These are phyloP conservation scores for Phytophthora pseudosyringae DNA, from an alignment of 352 stramenopile species.

Conservation along the genomic window DNA sequence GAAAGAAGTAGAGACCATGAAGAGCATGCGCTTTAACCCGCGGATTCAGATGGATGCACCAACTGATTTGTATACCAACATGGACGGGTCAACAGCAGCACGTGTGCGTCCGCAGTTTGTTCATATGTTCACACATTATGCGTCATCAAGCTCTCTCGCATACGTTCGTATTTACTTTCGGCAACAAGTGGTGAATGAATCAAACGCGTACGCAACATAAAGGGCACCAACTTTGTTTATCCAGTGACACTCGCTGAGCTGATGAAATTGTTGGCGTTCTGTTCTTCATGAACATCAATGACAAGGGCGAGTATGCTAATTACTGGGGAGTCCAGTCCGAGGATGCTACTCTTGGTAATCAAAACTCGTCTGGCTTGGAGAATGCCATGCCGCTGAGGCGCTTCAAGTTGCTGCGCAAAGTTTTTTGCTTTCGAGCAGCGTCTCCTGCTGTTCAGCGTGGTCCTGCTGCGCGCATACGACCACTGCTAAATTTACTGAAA, in stretches of 20 bases:
- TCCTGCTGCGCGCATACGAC: slow-evolving; percentile 1
- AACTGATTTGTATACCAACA: slow-evolving; percentile 1
- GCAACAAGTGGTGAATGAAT: slow-evolving; percentile 8
- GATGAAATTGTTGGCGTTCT: slow-evolving; percentile 40
- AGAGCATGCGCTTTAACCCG: slow-evolving; percentile 10
- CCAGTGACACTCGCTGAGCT: slow-evolving; percentile 28
- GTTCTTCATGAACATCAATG: slow-evolving; percentile 24
- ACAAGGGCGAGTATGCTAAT: too few species aligned
- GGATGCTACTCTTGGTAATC: slow-evolving; percentile 17
- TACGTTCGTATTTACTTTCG: slow-evolving; percentile 8
- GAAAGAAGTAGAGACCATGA: slow-evolving; percentile 1
- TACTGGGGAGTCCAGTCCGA: slow-evolving; percentile 26
- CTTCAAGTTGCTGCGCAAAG: slow-evolving; percentile 30
- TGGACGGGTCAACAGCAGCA: background rate
- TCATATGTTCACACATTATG: slow-evolving; percentile 16
- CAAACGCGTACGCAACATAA: slow-evolving; percentile 4
- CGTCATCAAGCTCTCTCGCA: slow-evolving; percentile 9
- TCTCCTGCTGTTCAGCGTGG: background rate
- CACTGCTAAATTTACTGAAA: slow-evolving; percentile 9
- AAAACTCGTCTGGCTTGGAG: slow-evolving; percentile 4
- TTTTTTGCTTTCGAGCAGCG: slow-evolving; percentile 23
- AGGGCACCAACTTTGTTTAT: background rate
- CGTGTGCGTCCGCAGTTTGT: background rate
- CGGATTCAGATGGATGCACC: background rate
- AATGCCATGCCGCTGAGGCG: slow-evolving; percentile 27